Base-by-base conservation (phyloP, 1,284 basidiomycete species). In the Pyrrhoderma lamaoense region DNA sequence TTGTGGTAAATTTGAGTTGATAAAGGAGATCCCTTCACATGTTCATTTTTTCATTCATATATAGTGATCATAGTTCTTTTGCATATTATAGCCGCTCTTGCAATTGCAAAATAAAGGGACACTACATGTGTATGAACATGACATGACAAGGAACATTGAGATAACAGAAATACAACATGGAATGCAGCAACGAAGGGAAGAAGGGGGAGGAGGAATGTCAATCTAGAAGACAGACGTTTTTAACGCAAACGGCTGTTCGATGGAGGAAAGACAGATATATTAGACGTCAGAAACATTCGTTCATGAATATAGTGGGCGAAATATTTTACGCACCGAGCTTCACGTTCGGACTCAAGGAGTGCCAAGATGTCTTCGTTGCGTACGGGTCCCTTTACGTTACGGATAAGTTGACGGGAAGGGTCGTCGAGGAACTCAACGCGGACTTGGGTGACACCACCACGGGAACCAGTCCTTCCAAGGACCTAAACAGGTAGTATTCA, bases 401-500 rank as follows among this genome's bases (percentile, higher is more conserved):
- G 91, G 75, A 99, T 96, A 73, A 99, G 96, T 60, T 89, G 88
- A 64, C 96, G 90, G 62, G 84, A 84, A 51, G 88, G 84, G 70
- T 99, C 95, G 72, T 99, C 95, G 89, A 99, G 88, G 79, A 99
- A 98, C 72, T 99, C 95, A 63, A 99, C 96, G 62, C 95, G 93
- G 71, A 98, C 94, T 79, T 99, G 96, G 60, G 93, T 99, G 64
- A 99, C 94, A 79, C 94, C 94, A 77, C 96, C 96, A 71, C 96
- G 92, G 65, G 95, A 98, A 60, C 96, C 96, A 67, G 96, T 99
- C 66, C 96, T 86, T 70, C 96, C 96, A 66, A 99, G 86, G 69
- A 98, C 93, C 91, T 96, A 59, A 42, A 39, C 57, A 31, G 11
- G 11, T 31, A 11, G 27, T 5, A 31, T 31, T 11, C 27, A 31